Evolutionary conservation across 108 stramenopile genomes (phyloP).

Genomic region (Stephanodiscus minutulus): DNA sequence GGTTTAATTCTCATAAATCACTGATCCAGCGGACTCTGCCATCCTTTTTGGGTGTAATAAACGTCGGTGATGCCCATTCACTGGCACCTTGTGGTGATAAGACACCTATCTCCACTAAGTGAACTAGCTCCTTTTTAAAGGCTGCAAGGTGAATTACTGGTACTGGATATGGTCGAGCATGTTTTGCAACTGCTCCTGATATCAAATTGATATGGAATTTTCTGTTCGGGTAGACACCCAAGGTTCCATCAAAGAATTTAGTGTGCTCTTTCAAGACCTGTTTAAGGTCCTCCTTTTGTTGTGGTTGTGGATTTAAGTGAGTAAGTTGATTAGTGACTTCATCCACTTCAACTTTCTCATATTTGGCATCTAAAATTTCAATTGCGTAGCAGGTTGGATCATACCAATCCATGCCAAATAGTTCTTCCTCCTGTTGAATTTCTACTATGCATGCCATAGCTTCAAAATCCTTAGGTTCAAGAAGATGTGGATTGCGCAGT

Average conservation of each 20-base stretch:
- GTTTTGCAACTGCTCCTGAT: too few relatives aligned
- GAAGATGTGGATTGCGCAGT: background rate
- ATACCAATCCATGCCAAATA: conserved; percentile 17
- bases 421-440: background rate
- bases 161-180: too few relatives aligned
- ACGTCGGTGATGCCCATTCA: too few relatives aligned
- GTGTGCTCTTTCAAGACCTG: conserved; percentile 21
- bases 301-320: conserved; percentile 35
- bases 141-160: too few relatives aligned
- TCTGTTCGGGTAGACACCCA: conserved; percentile 37
- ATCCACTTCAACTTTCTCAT: conserved; percentile 21
- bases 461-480: background rate
- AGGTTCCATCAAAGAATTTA: conserved; percentile 43
- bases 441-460: background rate
- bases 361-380: conserved; percentile 47
- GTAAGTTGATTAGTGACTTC: conserved; percentile 33
- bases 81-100: too few relatives aligned
- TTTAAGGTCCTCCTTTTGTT: conserved; percentile 21
- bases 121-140: too few relatives aligned
- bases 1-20: conserved; percentile 12
- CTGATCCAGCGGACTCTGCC: too few relatives aligned
- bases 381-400: conserved; percentile 8
- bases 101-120: too few relatives aligned
- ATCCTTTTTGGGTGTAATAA: too few relatives aligned
- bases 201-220: too few relatives aligned